phyloP scores from a whole-genome alignment of 2,329 filamentous ascomycete genomes.

The Fusarium kyushuense region DNA sequence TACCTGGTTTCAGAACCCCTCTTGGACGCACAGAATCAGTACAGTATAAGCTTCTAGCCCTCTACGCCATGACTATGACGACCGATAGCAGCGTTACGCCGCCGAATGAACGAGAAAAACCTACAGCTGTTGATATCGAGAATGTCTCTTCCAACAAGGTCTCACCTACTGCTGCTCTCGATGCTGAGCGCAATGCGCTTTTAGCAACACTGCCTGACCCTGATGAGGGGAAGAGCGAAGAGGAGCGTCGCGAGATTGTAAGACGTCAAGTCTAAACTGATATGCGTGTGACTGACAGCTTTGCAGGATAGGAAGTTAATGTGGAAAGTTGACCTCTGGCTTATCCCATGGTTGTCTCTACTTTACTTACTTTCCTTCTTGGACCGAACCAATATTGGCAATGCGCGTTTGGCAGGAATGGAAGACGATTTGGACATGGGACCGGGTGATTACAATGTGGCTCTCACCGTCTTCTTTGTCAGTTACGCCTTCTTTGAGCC shows the following conservation, averaged over 20 bases:
- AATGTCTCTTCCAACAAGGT: conserved; percentile 24
- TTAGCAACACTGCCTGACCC: conserved; percentile 50
- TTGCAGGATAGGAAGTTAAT: conserved; percentile 62
- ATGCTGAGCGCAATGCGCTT: conserved; percentile 47
- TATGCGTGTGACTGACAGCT: not conserved
- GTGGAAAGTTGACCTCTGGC: conserved; percentile 66
- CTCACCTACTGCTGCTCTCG: conserved; percentile 17
- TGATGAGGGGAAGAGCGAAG: conserved; percentile 71
- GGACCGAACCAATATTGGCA: conserved; percentile 59
- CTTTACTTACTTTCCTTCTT: conserved; percentile 67
- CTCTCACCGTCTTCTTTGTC: conserved; percentile 74
- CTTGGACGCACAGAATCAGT: not conserved
- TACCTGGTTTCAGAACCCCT: not conserved
- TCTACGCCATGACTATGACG: conserved; percentile 31
- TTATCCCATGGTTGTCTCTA: conserved; percentile 69
- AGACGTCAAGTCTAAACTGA: conserved; percentile 19
- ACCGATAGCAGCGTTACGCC: conserved; percentile 35
- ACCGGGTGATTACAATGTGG: conserved; percentile 67
- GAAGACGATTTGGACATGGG: conserved; percentile 35
- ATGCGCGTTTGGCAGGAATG: conserved; percentile 57
- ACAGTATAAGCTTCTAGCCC: not conserved
- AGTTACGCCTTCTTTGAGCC: conserved; percentile 75
- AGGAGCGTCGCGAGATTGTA: conserved; percentile 71
- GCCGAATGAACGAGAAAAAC: conserved; percentile 33
- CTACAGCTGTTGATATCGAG: conserved; percentile 29